Conservation (phyloP, 805 yeast genomes). For the Myxozyma melibiosi region DNA sequence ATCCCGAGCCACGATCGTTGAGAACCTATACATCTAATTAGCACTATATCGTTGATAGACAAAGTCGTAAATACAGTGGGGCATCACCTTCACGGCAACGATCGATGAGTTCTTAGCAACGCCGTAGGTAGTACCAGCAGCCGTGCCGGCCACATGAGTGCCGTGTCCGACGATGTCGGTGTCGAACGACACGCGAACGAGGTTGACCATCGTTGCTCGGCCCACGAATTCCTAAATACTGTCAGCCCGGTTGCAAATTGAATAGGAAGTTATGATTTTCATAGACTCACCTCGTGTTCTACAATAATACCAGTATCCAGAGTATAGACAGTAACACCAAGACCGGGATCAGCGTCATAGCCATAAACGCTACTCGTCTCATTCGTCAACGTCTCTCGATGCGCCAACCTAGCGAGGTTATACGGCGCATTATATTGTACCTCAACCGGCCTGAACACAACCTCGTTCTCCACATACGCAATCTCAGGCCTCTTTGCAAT, state of each 20-base stretch:
- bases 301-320: conserved; percentile 87
- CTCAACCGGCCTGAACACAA: conserved; percentile 9
- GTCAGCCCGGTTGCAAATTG: conserved; percentile 43
- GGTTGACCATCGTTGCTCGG: conserved; percentile 57
- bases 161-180: conserved; percentile 90
- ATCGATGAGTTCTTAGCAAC: conserved; percentile 78
- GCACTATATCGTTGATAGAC: not conserved
- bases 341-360: conserved; percentile 26
- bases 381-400: conserved; percentile 11
- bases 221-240: conserved; percentile 3
- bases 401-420: conserved; percentile 27
- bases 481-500: conserved; percentile 32
- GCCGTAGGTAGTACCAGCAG: conserved; percentile 78
- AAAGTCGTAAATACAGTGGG: not conserved
- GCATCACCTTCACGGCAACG: conserved; percentile 70
- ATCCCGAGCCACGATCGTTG: conserved; percentile 79
- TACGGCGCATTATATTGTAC: conserved; percentile 20
- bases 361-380: not conserved
- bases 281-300: conserved; percentile 59
- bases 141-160: conserved; percentile 96
- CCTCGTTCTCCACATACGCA: conserved; percentile 19
- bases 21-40: conserved; percentile 39
- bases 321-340: conserved; percentile 57
- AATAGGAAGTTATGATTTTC: not conserved
- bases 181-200: conserved; percentile 33